Evolutionary conservation across 2,329 filamentous ascomycete species (phyloP).

Genomic region (Monilinia vaccinii-corymbosi): DNA sequence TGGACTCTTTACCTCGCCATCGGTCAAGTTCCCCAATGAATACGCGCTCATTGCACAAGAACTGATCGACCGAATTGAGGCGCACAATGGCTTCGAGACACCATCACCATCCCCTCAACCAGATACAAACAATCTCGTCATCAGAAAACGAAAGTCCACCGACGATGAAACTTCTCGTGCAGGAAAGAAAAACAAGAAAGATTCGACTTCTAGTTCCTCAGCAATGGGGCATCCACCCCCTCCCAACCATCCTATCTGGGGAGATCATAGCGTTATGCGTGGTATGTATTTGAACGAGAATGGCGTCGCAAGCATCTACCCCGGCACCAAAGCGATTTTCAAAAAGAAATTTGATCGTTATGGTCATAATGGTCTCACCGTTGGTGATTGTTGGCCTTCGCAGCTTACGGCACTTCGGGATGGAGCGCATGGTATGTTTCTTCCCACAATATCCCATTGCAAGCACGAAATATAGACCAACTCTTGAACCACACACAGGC

Average conservation of each 20-base stretch:
- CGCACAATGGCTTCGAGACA: background rate
- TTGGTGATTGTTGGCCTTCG: background rate
- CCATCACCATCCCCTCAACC: background rate
- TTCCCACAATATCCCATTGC: background rate
- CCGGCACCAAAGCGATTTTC: background rate
- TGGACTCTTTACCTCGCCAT: background rate
- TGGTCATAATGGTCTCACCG: background rate
- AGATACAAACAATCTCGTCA: background rate
- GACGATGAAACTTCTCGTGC: background rate
- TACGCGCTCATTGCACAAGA: background rate
- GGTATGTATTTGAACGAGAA: background rate
- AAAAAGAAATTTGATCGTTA: background rate
- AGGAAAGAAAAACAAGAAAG: background rate
- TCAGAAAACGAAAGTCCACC: background rate
- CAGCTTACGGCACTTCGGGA: background rate
- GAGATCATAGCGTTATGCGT: background rate
- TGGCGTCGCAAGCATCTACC: background rate
- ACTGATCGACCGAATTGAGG: background rate
- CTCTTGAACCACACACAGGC: background rate
- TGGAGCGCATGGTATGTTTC: conserved; percentile 3
- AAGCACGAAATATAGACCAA: background rate
- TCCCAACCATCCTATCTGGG: background rate
- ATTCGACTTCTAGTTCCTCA: background rate
- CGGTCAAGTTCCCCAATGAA: background rate
- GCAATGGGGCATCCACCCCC: background rate